Evolutionary conservation across 805 yeast species (phyloP).

Genomic region (Tetrapisispora namnaoensis): DNA sequence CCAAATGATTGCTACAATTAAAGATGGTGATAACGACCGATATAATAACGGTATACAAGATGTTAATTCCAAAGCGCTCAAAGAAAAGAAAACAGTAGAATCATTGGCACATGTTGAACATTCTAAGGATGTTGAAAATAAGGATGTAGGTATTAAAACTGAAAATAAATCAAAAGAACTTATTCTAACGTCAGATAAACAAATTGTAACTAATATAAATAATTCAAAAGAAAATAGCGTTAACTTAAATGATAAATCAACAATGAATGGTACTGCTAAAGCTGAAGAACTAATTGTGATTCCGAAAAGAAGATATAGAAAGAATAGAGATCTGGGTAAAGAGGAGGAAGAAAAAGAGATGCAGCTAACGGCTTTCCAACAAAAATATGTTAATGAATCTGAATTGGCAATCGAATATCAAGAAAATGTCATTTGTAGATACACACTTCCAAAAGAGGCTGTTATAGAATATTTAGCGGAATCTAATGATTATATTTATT

Average conservation of each 20-base stretch:
- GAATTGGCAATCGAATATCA: conserved; percentile 76
- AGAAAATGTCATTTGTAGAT: conserved; percentile 71
- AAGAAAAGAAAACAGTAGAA: not conserved
- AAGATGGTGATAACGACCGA: not conserved
- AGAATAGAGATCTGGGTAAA: not conserved
- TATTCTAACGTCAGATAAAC: not conserved
- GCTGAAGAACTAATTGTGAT: not conserved
- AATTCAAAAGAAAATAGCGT: not conserved
- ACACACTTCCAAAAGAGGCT: conserved; percentile 63
- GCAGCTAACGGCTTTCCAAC: conserved; percentile 68
- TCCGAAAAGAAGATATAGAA: conserved; percentile 1
- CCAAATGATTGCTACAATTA: not conserved
- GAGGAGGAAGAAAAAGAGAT: conserved; percentile 35
- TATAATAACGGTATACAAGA: no score
- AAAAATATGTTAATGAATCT: conserved; percentile 55
- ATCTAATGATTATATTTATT: conserved; percentile 22
- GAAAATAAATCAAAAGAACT: not conserved
- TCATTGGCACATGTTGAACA: not conserved
- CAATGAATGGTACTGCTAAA: not conserved
- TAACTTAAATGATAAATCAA: not conserved
- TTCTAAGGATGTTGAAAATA: no score
- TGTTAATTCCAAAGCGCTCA: no score
- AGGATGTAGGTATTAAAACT: not conserved
- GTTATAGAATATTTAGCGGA: conserved; percentile 45
- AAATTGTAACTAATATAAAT: no score